Evolutionary conservation across 495 filamentous ascomycete genomes (phyloP), one percentile per base, ranked within the genome.

Genomic region (Acidomyces sp.): DNA sequence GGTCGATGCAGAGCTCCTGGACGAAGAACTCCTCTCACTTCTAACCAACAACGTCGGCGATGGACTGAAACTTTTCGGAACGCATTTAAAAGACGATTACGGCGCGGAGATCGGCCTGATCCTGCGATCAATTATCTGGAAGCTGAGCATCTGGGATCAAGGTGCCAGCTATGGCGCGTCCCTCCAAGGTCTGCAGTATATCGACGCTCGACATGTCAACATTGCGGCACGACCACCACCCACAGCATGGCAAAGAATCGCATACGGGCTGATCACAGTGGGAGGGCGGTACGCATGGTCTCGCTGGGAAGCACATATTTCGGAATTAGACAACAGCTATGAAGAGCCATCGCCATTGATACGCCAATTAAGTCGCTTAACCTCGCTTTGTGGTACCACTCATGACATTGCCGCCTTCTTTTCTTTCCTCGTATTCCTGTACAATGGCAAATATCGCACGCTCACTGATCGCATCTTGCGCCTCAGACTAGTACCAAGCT

Each of bases 121-220:
- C 0, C 67, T 99, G 39, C 73, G 92, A 10, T 73, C 77, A 5
- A 66, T 86, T 2, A 65, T 99, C 12, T 99, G 93, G 67, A 96
- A 96, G 58, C 70, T 99, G 44, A 81, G 81, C 1, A 82, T 96
- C 36, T 99, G 90, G 90, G 87, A 96, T 56, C 82, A 94, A 57
- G 71, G 93, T 62, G 80, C 92, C 15, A 87, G 82, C 0, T 99
- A 99, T 56, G 90, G 90, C 41, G 92, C 92, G 12, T 77, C 82
- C 3, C 64, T 99, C 21, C 90, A 96, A 55, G 90, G 90, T 43
- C 72, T 96, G 6, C 75, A 76, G 51, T 95, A 92, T 54, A 80
- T 78, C 17, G 90, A 96, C 55, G 87, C 85, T 27, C 72, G 90
- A 41, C 68, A 70, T 36, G 23, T 10, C 12, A 15, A 62, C 25